phyloP scores from a whole-genome alignment of 2,329 filamentous ascomycete genomes.

The Clarireedia hainanense region DNA sequence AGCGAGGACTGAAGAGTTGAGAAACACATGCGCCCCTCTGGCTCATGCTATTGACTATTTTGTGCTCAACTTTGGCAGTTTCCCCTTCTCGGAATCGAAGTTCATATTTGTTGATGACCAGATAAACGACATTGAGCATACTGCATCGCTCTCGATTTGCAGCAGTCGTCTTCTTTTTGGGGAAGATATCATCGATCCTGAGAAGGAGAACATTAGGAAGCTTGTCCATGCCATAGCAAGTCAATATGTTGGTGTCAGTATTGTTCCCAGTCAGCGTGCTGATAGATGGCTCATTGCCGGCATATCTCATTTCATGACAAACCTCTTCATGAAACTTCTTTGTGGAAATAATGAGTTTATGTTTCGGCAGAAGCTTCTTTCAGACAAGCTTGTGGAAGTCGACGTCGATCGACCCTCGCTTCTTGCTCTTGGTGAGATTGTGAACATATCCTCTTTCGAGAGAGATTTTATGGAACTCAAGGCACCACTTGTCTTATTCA shows the following conservation, averaged over 20 bases:
- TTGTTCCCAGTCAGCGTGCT: conserved; percentile 70
- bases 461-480: conserved; percentile 87
- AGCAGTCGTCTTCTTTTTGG: conserved; percentile 81
- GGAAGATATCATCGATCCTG: conserved; percentile 74
- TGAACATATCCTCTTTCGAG: conserved; percentile 78
- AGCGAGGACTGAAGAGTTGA: conserved; percentile 69
- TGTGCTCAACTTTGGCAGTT: conserved; percentile 78
- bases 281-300: conserved; percentile 89
- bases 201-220: conserved; percentile 72
- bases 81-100: conserved; percentile 88
- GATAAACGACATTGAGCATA: conserved; percentile 62
- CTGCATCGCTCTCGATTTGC: conserved; percentile 79
- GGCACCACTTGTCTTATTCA: conserved; percentile 83
- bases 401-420: conserved; percentile 80
- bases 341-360: conserved; percentile 94
- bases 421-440: conserved; percentile 66
- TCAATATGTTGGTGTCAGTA: conserved; percentile 92
- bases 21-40: conserved; percentile 79
- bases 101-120: conserved; percentile 92
- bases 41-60: conserved; percentile 87
- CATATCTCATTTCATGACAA: conserved; percentile 90
- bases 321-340: conserved; percentile 81
- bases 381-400: conserved; percentile 72
- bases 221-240: conserved; percentile 78
- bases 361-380: conserved; percentile 77